Evolutionary conservation across 1,139 yeast species (phyloP), one percentile per base, ranked within the genome.

Genomic region (Magnusiomyces magnusii): DNA sequence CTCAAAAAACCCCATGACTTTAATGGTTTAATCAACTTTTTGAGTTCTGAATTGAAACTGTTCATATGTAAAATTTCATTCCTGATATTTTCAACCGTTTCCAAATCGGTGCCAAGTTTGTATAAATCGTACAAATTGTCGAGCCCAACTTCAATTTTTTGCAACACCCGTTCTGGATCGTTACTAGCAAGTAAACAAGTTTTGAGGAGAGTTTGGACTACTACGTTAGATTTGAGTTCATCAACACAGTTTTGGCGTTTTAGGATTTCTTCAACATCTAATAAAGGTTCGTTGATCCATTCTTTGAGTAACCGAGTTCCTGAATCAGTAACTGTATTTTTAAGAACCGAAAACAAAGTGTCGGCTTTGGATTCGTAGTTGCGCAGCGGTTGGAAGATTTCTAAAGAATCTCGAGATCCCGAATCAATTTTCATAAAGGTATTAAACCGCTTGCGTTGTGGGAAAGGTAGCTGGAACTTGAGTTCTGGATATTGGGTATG

Each of bases 231-330:
- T 15, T 76, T 63, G 64, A 91, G 84, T 17, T 80, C 69, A 13
- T 75, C 70, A 0, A 92, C 95, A 53, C 84, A 75, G 10, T 76
- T 75, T 62, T 89, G 96, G 39, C 99, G 77, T 23, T 70, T 67
- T 27, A 71, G 70, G 25, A 93, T 83, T 62, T 81, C 86, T 0
- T 68, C 66, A 0, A 81, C 66, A 65, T 86, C 81, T 3, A 87
- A 76, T 0, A 88, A 78, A 0, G 99, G 99, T 0, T 92, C 84
- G 24, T 88, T 79, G 2, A 93, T 73, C 97, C 98, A 91, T 58
- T 85, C 85, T 2, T 85, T 80, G 23, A 93, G 74, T 25, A 87
- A 68, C 54, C 99, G 76, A 0, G 96, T 76, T 0, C 99, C 99
- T 0, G 95, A 83, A 0, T 85, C 79, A 0, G 99, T 90, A 1